A percentile compares a stretch with the other conserved stretches of the same genome.
Evolutionary conservation across 192 early-diverging fungal species (phyloP).

Genomic region (Coemansia aciculifera): DNA sequence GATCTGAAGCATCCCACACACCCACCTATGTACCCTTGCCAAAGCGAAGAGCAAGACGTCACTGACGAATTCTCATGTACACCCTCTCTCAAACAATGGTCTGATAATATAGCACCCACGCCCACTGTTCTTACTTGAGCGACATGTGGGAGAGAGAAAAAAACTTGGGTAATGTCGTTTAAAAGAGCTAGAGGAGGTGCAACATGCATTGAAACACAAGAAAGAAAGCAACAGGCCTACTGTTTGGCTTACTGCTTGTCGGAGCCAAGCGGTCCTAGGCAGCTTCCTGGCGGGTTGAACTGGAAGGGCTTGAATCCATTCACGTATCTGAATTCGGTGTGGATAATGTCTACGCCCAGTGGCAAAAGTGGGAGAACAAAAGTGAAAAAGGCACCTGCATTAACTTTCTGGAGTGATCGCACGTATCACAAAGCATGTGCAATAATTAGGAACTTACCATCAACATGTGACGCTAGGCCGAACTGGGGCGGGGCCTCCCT

Average conservation of each 20-base stretch:
- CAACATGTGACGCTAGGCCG: slow-evolving; percentile 48
- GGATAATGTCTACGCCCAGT: slow-evolving; percentile 45
- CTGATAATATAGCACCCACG: neutral
- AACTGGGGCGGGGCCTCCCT: slow-evolving; percentile 51
- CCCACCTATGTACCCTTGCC: neutral
- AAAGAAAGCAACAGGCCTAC: neutral
- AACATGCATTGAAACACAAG: neutral
- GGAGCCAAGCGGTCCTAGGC: slow-evolving; percentile 39
- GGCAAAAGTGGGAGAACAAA: neutral
- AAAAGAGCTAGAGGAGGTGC: neutral
- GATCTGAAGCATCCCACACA: neutral
- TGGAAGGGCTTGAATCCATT: slow-evolving; percentile 54
- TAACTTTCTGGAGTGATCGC: neutral
- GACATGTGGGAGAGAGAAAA: neutral
- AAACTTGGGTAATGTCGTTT: neutral
- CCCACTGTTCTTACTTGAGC: neutral
- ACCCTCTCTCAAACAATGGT: neutral
- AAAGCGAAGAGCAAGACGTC: neutral
- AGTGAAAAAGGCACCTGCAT: neutral
- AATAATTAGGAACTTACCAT: slow-evolving; percentile 31
- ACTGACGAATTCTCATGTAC: neutral
- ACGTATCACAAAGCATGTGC: neutral
- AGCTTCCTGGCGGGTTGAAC: slow-evolving; percentile 54
- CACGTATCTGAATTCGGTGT: slow-evolving; percentile 51
- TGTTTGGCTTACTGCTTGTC: neutral